Evolutionary conservation across 1,139 yeast genomes (phyloP).

Genomic region (Yueomyces sp.): DNA sequence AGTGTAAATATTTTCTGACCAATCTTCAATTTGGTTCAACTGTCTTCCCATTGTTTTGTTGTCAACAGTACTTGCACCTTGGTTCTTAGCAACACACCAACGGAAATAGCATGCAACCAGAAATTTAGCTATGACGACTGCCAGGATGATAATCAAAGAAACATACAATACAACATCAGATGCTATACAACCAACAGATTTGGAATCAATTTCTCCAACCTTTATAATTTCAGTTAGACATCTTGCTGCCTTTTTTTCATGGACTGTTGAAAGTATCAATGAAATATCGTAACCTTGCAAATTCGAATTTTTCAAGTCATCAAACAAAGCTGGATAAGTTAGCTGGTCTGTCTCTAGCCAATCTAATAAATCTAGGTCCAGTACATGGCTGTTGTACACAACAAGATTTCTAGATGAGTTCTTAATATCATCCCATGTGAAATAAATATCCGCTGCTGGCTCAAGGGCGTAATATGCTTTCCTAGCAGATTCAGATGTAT

Average conservation of each 20-base stretch:
- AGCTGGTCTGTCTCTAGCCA: constrained; percentile 65
- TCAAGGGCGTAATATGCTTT: constrained; percentile 48
- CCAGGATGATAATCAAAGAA: constrained; percentile 71
- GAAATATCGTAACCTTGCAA: constrained; percentile 75
- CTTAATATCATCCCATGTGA: constrained; percentile 77
- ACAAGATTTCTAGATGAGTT: constrained; percentile 63
- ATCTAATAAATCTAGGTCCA: constrained; percentile 62
- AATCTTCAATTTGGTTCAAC: constrained; percentile 56
- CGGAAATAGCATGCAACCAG: constrained; percentile 78
- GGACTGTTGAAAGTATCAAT: constrained; percentile 54
- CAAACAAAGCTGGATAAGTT: constrained; percentile 60
- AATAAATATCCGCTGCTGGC: constrained; percentile 64
- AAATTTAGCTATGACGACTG: constrained; percentile 68
- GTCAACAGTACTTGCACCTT: constrained; percentile 62
- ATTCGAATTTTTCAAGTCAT: constrained; percentile 41
- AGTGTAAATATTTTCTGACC: constrained; percentile 50
- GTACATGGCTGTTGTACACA: constrained; percentile 78
- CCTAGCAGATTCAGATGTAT: constrained; percentile 62
- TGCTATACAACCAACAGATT: constrained; percentile 88
- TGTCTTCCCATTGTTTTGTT: constrained; percentile 41
- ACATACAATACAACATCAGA: constrained; percentile 70
- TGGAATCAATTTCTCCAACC: constrained; percentile 82
- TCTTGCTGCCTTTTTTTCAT: constrained; percentile 60
- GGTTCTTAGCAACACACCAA: constrained; percentile 66
- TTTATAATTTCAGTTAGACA: constrained; percentile 77